These are phyloP conservation scores for Leishmania gerbilli DNA, from an alignment of 208 protist species.

Conservation along the genomic window DNA sequence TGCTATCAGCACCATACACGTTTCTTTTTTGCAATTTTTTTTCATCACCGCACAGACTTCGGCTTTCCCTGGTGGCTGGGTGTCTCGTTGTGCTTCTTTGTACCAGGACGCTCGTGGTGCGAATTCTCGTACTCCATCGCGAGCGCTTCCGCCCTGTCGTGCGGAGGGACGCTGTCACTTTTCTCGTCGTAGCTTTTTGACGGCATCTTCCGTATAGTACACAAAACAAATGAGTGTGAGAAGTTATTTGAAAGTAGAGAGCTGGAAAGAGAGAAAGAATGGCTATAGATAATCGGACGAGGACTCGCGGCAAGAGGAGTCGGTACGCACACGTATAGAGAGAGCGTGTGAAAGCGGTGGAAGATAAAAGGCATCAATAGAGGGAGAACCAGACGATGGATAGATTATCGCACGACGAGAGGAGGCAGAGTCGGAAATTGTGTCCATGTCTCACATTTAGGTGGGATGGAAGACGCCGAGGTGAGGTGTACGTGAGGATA, in stretches of 20 bases:
- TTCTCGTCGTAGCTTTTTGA: slow-evolving; percentile 43
- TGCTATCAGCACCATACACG: not conserved
- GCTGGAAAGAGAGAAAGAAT: slow-evolving; percentile 1
- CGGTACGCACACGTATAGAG: not conserved
- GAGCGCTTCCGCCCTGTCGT: slow-evolving; percentile 73
- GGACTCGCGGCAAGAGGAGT: not conserved
- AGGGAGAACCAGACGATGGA: not conserved
- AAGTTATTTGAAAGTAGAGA: not conserved
- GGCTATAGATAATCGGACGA: not conserved
- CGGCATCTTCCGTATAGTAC: slow-evolving; percentile 28
- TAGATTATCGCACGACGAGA: not conserved
- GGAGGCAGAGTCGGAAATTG: not conserved
- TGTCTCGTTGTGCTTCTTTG: slow-evolving; percentile 61
- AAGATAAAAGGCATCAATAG: not conserved
- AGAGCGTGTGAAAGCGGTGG: not conserved
- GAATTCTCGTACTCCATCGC: slow-evolving; percentile 74
- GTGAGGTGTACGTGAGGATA: not conserved
- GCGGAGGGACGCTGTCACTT: slow-evolving; percentile 69
- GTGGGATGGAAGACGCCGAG: not conserved
- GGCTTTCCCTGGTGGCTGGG: slow-evolving; percentile 82
- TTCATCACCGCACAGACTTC: slow-evolving; percentile 80
- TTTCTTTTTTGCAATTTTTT: slow-evolving; percentile 1
- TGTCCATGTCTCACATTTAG: not conserved
- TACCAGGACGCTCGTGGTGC: slow-evolving; percentile 83
- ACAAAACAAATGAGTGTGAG: not conserved